These are phyloP conservation scores for Mycena amicta DNA, from an alignment of 768 basidiomycete genomes.

Conservation along the genomic window DNA sequence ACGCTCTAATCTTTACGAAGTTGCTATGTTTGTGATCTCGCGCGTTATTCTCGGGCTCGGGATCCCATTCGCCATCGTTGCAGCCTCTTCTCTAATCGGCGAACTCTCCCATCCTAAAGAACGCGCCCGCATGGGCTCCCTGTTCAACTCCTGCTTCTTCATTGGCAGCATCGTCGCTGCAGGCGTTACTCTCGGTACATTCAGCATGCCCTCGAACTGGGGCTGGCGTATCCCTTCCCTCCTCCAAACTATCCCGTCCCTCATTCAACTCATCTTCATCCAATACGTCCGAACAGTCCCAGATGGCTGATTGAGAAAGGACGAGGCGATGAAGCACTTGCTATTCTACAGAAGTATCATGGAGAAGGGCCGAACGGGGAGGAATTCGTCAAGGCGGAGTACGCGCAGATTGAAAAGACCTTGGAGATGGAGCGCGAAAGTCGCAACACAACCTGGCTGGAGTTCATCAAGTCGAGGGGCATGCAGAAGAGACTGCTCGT, in stretches of 20 bases:
- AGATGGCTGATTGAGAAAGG: conserved; percentile 66
- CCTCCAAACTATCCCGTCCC: conserved; percentile 56
- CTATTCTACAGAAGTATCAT: conserved; percentile 57
- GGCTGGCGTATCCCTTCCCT: conserved; percentile 74
- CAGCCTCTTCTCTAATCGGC: conserved; percentile 67
- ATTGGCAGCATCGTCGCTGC: conserved; percentile 60
- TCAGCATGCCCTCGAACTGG: conserved; percentile 58
- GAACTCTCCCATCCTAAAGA: conserved; percentile 74
- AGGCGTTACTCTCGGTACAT: conserved; percentile 65
- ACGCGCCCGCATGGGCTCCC: conserved; percentile 63
- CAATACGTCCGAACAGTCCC: conserved; percentile 64
- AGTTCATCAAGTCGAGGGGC: conserved; percentile 47
- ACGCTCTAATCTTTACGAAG: too few relatives aligned
- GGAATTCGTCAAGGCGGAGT: conserved; percentile 62
- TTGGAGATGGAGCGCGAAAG: conserved; percentile 54
- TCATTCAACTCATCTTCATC: conserved; percentile 57
- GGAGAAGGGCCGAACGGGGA: conserved; percentile 58
- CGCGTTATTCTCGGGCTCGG: conserved; percentile 61
- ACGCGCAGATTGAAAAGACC: conserved; percentile 56
- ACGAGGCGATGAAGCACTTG: conserved; percentile 48
- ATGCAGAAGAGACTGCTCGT: conserved; percentile 57
- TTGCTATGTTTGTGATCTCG: conserved; percentile 61
- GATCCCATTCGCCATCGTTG: conserved; percentile 53
- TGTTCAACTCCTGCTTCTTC: conserved; percentile 68
- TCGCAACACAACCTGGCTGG: conserved; percentile 47